Evolutionary conservation across 2,329 filamentous ascomycete genomes (phyloP).

Genomic region (Ceratocystis cubensis): DNA sequence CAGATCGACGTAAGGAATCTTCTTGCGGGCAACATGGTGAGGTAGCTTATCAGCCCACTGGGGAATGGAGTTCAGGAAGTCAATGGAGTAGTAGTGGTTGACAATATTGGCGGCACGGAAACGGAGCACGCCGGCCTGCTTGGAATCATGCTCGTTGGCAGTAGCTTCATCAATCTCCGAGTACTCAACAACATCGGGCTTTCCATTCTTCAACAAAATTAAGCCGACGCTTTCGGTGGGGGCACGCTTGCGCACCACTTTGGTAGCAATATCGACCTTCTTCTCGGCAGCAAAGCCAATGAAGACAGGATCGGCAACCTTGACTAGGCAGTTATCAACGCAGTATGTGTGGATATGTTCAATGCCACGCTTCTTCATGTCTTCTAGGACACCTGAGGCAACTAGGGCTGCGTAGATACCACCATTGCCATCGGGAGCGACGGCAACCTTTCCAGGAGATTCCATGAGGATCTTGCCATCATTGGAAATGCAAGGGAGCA

Average conservation of each 20-base stretch:
- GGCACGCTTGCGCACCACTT: slow-evolving; percentile 97
- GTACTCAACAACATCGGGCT: slow-evolving; percentile 96
- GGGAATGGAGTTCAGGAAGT: slow-evolving; percentile 83
- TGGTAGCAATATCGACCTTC: slow-evolving; percentile 89
- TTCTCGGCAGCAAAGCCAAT: slow-evolving; percentile 83
- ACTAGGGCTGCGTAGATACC: slow-evolving; percentile 90
- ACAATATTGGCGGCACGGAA: slow-evolving; percentile 98
- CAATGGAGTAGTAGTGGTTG: slow-evolving; percentile 98
- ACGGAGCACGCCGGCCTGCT: slow-evolving; percentile 70
- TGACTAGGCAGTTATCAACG: slow-evolving; percentile 98
- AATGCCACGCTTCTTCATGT: slow-evolving; percentile 81
- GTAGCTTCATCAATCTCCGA: slow-evolving; percentile 85
- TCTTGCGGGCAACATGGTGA: slow-evolving; percentile 95
- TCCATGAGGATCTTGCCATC: slow-evolving; percentile 95
- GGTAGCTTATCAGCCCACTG: slow-evolving; percentile 75
- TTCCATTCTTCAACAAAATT: slow-evolving; percentile 88
- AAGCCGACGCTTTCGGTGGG: slow-evolving; percentile 92
- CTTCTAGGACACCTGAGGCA: slow-evolving; percentile 63
- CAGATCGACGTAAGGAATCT: slow-evolving; percentile 78
- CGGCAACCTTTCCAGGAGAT: slow-evolving; percentile 77
- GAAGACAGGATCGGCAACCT: slow-evolving; percentile 93
- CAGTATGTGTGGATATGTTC: slow-evolving; percentile 96
- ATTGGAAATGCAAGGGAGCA: slow-evolving; percentile 92
- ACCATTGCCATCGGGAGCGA: slow-evolving; percentile 93
- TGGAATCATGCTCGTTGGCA: slow-evolving; percentile 76